These are phyloP conservation scores for Cryptosporidium bovis DNA, from an alignment of 169 alveolate genomes.

Conservation along the genomic window DNA sequence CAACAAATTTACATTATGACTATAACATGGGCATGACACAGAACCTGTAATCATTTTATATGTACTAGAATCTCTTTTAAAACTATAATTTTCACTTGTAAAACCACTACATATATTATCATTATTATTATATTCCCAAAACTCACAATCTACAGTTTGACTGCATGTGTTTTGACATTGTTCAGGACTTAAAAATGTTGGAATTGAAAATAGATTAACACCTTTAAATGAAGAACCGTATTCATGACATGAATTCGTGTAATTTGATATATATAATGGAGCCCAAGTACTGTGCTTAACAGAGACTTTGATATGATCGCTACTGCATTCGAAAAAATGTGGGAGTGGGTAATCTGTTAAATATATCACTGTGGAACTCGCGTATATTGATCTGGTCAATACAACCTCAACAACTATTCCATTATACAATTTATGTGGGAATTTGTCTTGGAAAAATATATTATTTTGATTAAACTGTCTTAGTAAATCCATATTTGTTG, in stretches of 20 bases:
- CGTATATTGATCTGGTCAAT: conserved; percentile 57
- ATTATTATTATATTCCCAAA: conserved; percentile 59
- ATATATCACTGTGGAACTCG: conserved; percentile 42
- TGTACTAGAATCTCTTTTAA: conserved; percentile 53
- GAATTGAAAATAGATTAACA: conserved; percentile 49
- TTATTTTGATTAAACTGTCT: conserved; percentile 13
- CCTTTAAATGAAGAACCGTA: conserved; percentile 69
- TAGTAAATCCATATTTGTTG: conserved; percentile 11
- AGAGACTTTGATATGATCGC: conserved; percentile 16
- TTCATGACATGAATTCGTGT: conserved; percentile 53
- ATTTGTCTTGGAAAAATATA: not conserved
- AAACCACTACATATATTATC: conserved; percentile 61
- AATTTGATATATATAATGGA: conserved; percentile 57
- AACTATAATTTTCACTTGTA: conserved; percentile 58
- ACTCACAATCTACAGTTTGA: conserved; percentile 64
- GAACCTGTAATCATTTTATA: conserved; percentile 58
- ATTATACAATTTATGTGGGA: conserved; percentile 32
- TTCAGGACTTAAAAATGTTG: conserved; percentile 71
- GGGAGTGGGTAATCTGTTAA: conserved; percentile 33
- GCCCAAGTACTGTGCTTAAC: conserved; percentile 69
- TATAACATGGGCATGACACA: conserved; percentile 69
- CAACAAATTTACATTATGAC: conserved; percentile 55
- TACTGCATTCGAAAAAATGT: conserved; percentile 32
- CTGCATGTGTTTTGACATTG: conserved; percentile 55
- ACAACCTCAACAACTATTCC: conserved; percentile 50